Percentiles rank a stretch among this genome's conserved stretches.
Evolutionary conservation across 2,329 filamentous ascomycete species (phyloP).

Genomic region (Penicillium verrucosum): DNA sequence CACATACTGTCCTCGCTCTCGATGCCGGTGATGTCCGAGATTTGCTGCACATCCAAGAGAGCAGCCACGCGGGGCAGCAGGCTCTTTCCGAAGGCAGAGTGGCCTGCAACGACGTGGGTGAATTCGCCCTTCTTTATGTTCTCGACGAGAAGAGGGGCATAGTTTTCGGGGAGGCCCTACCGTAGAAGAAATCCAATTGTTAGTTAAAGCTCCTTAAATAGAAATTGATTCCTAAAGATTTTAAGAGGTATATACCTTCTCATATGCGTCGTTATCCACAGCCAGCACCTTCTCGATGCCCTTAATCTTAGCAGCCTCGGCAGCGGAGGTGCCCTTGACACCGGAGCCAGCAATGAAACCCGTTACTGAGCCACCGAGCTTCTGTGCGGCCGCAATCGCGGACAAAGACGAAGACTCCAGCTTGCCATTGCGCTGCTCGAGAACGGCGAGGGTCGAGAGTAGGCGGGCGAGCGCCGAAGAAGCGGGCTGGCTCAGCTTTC

Average conservation of each 20-base stretch:
- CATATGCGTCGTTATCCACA: constrained; percentile 85
- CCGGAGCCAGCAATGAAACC: constrained; percentile 81
- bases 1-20: constrained; percentile 76
- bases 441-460: constrained; percentile 81
- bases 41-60: constrained; percentile 84
- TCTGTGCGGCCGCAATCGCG: constrained; percentile 79
- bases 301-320: constrained; percentile 81
- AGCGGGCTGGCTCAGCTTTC: constrained; percentile 43
- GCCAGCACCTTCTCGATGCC: constrained; percentile 89
- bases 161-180: constrained; percentile 88
- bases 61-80: constrained; percentile 88
- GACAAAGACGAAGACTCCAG: constrained; percentile 79
- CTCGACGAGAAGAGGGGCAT: constrained; percentile 84
- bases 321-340: constrained; percentile 67
- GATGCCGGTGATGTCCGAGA: constrained; percentile 86
- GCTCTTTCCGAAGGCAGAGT: constrained; percentile 96
- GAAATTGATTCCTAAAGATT: not conserved
- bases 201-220: not conserved
- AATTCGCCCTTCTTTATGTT: constrained; percentile 96
- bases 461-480: constrained; percentile 63
- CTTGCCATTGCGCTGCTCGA: constrained; percentile 90
- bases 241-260: constrained; percentile 62
- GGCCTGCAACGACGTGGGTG: constrained; percentile 84
- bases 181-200: not conserved
- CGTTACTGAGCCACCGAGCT: constrained; percentile 79